Evolutionary conservation across 768 basidiomycete species (phyloP), one percentile per base, ranked within the genome.

Genomic region (Kwoniella heveanensis): DNA sequence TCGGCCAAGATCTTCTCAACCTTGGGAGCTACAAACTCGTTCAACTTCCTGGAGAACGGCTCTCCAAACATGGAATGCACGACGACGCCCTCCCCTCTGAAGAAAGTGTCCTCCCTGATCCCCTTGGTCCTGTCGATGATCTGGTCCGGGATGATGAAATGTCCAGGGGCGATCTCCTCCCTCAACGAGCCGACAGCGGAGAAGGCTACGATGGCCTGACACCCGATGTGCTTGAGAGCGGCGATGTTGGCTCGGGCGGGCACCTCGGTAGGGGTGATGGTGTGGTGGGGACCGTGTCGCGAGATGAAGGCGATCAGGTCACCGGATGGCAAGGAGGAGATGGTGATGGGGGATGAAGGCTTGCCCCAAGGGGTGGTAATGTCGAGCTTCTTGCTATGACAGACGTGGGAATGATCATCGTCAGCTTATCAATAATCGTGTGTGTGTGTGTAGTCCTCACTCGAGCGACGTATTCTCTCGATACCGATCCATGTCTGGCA

Each of bases 81-180:
- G 60, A 98, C 94, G 73, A 96, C 79, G 58, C 83, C 84, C 19
- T 86, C 86, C 30, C 85, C 89, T 46, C 91, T 86, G 78, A 99
- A 99, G 83, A 90, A 97, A 22, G 87, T 89, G 2, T 88, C 84
- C 0, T 89, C 88, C n/a, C 95, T 86, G 44, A 95, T 83, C 12
- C 93, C 92, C 81, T 97, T 97, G 25, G 94, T 97, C 57, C 95
- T 86, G 80, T 98, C 95, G 79, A 98, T 97, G 82, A 97, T 89
- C 80, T 97, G 94, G 32, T 85, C 83, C 1, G 94, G 93, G 47
- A 98, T 85, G 56, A 86, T 84, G 79, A 97, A 92, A 64, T 92
- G 87, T 25, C 95, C 93, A 0, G 93, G 93, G 30, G 86, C 79
- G 80, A 97, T 91, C 73, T 96, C 92, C 78, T 99, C 95, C 47